A percentile compares a stretch with the other conserved stretches of the same genome.
These are phyloP conservation scores for Apiotrichum porosum DNA, from an alignment of 1,284 basidiomycete species.

Conservation along the genomic window DNA sequence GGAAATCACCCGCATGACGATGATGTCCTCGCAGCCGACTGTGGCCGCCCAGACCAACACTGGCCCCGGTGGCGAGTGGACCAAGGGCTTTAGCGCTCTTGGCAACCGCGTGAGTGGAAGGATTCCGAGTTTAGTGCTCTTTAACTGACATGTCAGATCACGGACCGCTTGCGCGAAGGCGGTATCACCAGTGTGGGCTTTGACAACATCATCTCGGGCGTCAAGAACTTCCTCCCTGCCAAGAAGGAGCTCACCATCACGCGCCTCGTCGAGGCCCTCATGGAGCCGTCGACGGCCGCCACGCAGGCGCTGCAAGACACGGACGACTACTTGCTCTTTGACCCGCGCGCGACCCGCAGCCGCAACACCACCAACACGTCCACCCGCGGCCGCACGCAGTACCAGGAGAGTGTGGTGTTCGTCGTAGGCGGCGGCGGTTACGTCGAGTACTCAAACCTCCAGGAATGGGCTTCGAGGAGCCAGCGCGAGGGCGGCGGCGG, in stretches of 20 bases:
- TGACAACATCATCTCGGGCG: conserved; percentile 93
- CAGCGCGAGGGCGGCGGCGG: conserved; percentile 43
- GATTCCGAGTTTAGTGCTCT: neutral
- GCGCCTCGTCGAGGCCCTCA: conserved; percentile 86
- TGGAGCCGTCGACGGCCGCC: conserved; percentile 89
- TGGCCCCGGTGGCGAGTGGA: conserved; percentile 54
- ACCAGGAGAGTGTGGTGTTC: conserved; percentile 85
- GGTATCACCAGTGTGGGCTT: conserved; percentile 61
- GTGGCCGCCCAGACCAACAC: conserved; percentile 46
- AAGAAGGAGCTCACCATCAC: conserved; percentile 92
- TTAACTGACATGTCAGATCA: conserved; percentile 53
- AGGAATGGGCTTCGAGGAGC: conserved; percentile 77
- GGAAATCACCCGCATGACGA: conserved; percentile 87
- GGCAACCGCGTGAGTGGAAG: conserved; percentile 68
- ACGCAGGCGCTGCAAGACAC: conserved; percentile 92
- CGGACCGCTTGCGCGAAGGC: conserved; percentile 88
- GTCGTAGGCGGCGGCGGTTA: conserved; percentile 95
- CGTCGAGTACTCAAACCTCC: conserved; percentile 93
- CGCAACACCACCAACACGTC: conserved; percentile 53
- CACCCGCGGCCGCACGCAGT: conserved; percentile 55
- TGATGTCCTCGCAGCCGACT: conserved; percentile 72
- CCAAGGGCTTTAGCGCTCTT: conserved; percentile 82
- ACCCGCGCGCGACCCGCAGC: conserved; percentile 70
- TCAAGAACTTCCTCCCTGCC: conserved; percentile 95
- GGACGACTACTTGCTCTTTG: conserved; percentile 91